Base-by-base conservation (phyloP, 2,329 filamentous ascomycete genomes). In the Trichoderma sp. region DNA sequence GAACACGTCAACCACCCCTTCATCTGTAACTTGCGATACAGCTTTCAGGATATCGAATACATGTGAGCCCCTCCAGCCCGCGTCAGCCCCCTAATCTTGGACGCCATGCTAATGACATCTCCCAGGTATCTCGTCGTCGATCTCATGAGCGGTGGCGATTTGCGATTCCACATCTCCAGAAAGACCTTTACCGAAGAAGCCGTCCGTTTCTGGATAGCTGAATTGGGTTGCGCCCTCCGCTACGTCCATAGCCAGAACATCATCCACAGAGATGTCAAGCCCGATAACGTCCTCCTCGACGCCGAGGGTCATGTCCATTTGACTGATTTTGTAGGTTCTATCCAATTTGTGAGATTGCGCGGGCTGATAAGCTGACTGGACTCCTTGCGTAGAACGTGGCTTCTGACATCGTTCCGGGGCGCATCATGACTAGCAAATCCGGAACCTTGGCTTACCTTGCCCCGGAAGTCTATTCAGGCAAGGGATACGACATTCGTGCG, bases 11-110 rank as follows among this genome's bases (percentile, higher is more conserved):
- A 97, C 81, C 96, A 99, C 79, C 94, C 95, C 30, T 99, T 98
- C 81, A 92, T 99, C 76, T 98, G 95, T 85, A 99, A 99, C 82
- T 85, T 99, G 85, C 93, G 96, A 78, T 99, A 98, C 84, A 98
- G 95, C 83, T 99, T 99, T 80, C 96, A 99, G 83, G 96, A 99
- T 82, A 94, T 98, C 77, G 96, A 99, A 82, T 99, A 99, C 83
- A 92, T 99, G 94, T 97, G 86, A 79, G 93, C 82, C 72, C 30
- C 30, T 23, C 20, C 28, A 30, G 3, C 36, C 36, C 23, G 6
- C 12, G 50, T 30, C 23, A 7, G 15, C 13, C 57, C 28, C 55
- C 43, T 9, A 62, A 13, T 15, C 9, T n/a, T 6, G 15, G 26
- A 12, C 2, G 15, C 47, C 17, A 26, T 65, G 36, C 36, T 68